Percentiles rank a stretch among this genome's conserved stretches.
Conservation (phyloP, 2,329 filamentous ascomycete genomes). For the Rachicladosporium sp. region DNA sequence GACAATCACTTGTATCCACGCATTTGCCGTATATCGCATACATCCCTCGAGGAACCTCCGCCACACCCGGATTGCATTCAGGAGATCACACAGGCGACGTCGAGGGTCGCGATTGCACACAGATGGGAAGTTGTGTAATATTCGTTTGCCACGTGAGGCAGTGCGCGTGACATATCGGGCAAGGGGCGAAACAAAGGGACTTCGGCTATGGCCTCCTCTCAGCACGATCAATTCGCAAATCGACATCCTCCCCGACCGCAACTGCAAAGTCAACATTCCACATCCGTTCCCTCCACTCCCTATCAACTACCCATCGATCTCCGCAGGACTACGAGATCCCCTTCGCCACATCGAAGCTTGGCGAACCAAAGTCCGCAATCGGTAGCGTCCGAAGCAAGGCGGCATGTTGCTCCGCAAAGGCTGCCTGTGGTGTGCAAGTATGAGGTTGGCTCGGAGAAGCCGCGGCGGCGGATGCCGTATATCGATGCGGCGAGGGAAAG, state of each 20-base stretch:
- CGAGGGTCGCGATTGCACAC: constrained; percentile 6
- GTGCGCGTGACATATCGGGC: constrained; percentile 18
- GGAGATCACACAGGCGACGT: no score
- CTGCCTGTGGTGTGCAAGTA: constrained; percentile 58
- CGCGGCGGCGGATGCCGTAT: constrained; percentile 82
- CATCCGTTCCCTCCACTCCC: constrained; percentile 84
- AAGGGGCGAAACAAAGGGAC: not conserved
- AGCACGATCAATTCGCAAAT: constrained; percentile 11
- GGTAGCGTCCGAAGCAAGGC: constrained; percentile 72
- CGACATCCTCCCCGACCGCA: constrained; percentile 15
- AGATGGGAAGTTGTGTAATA: constrained; percentile 15
- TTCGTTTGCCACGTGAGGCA: constrained; percentile 13
- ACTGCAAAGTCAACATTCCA: constrained; percentile 51
- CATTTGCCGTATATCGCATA: no score
- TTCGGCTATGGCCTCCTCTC: constrained; percentile 6
- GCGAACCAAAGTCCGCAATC: constrained; percentile 79
- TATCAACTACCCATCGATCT: constrained; percentile 79
- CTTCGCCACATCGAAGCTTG: constrained; percentile 61
- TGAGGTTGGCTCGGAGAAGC: constrained; percentile 73
- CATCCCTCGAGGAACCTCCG: no score
- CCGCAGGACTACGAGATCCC: constrained; percentile 64
- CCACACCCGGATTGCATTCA: no score
- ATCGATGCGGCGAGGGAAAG: constrained; percentile 62
- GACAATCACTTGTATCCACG: no score
- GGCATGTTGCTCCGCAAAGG: constrained; percentile 25